These are phyloP conservation scores for Ceratobasidium sp. DNA, from an alignment of 1,284 basidiomycete species.

Conservation along the genomic window DNA sequence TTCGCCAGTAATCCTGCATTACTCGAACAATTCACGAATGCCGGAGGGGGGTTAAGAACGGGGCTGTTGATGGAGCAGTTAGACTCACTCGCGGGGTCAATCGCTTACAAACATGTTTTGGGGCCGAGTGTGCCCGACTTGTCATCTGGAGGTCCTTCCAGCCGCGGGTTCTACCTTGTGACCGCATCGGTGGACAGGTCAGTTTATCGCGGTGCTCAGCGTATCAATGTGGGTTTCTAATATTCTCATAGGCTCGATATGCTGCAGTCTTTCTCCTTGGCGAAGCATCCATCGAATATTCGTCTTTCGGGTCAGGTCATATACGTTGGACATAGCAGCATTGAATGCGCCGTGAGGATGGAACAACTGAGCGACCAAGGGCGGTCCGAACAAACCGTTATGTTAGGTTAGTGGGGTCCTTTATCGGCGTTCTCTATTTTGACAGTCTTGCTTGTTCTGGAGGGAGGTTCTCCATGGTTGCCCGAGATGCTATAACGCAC, in stretches of 20 bases:
- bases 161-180: slow-evolving; percentile 82
- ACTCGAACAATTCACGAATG: slow-evolving; percentile 77
- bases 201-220: slow-evolving; percentile 50
- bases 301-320: slow-evolving; percentile 84
- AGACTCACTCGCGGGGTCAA: slow-evolving; percentile 85
- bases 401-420: slow-evolving; percentile 67
- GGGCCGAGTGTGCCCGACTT: slow-evolving; percentile 64
- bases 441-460: background rate
- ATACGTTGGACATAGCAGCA: slow-evolving; percentile 80
- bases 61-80: slow-evolving; percentile 83
- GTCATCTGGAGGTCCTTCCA: slow-evolving; percentile 55
- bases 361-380: slow-evolving; percentile 68
- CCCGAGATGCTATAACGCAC: slow-evolving; percentile 77
- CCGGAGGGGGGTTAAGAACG: slow-evolving; percentile 74
- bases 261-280: slow-evolving; percentile 58
- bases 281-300: slow-evolving; percentile 67
- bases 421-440: background rate
- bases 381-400: slow-evolving; percentile 68
- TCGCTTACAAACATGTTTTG: slow-evolving; percentile 85
- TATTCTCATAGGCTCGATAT: slow-evolving; percentile 69
- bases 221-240: slow-evolving; percentile 26
- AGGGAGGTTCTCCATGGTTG: slow-evolving; percentile 87
- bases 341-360: slow-evolving; percentile 88
- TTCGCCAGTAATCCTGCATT: slow-evolving; percentile 70
- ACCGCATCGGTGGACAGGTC: slow-evolving; percentile 85